Conservation (phyloP, 108 stramenopile species). For the Seminavis robusta region DNA sequence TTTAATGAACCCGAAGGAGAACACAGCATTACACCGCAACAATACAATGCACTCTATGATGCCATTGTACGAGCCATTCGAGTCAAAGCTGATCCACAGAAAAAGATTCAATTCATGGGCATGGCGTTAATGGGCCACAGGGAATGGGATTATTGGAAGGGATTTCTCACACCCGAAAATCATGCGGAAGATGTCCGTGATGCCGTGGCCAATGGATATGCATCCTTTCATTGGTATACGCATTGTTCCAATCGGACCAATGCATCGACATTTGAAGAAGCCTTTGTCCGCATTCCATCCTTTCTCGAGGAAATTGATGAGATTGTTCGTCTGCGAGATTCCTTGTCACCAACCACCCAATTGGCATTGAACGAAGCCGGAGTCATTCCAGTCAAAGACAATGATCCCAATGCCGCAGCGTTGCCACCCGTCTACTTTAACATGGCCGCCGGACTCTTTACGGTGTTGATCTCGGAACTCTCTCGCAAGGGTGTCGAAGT, state of each 20-base stretch:
- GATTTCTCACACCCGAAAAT: neutral
- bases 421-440: neutral
- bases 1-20: constrained; percentile 13
- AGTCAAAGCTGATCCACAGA: neutral
- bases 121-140: neutral
- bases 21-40: constrained; percentile 1
- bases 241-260: neutral
- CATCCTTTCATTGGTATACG: neutral
- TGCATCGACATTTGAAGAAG: neutral
- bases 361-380: constrained; percentile 3
- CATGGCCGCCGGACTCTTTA: neutral
- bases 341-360: neutral
- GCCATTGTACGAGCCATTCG: constrained; percentile 8
- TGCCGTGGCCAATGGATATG: constrained; percentile 5
- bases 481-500: neutral
- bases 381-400: constrained; percentile 1
- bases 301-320: neutral
- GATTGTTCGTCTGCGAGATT: neutral
- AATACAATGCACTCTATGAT: constrained; percentile 4
- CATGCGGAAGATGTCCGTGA: neutral
- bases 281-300: neutral
- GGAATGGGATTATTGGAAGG: constrained; percentile 3
- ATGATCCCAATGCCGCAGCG: neutral
- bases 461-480: neutral
- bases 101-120: neutral